Base-by-base conservation (phyloP, 345 rosid species). In the Odontarrhena argentea region DNA sequence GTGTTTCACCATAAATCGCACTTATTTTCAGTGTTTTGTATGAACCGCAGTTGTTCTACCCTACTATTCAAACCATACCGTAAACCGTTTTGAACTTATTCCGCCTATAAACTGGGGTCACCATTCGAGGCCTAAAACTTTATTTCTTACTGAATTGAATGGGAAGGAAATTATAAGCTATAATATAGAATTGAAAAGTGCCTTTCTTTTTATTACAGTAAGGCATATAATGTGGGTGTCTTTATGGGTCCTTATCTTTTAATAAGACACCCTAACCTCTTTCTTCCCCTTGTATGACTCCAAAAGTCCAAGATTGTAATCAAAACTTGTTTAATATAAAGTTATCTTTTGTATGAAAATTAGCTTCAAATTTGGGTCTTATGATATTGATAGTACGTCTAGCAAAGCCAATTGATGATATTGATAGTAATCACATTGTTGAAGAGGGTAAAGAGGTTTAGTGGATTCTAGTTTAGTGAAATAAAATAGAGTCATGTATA, bases 131-230 rank as follows among this genome's bases (percentile, higher is more conserved):
- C 32, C 40, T 55, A 57, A 59, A 56, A 67, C 44, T 1, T n/a
- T 5, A 28, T 34, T 48, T n/a, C 48, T 60, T 53, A 47, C 62
- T 59, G 36, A 32, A 32, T 47, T 25, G 71, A 66, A 58, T 73
- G 67, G 59, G 67, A 36, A 58, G 11, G 55, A 68, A 74, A 61
- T 47, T 56, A 22, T 51, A 51, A 47, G 49, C 57, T 64, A 18
- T 49, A 68, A 42, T 68, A 49, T 60, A 11, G 69, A 71, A 64
- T 65, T 67, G 72, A 65, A 61, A 46, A 59, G 70, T 34, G 53
- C 78, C 65, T 80, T 81, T 60, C 87, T 78, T 83, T 80, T 77
- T 34, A 68, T 78, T 78, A 79, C 87, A 80, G 86, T 34, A 81
- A 81, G 78, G 84, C 84, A 81, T 70, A 66, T 64, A 77, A 68